phyloP scores from a whole-genome alignment of 2,329 filamentous ascomycete species.

The Rhytidhysteron rufulum region DNA sequence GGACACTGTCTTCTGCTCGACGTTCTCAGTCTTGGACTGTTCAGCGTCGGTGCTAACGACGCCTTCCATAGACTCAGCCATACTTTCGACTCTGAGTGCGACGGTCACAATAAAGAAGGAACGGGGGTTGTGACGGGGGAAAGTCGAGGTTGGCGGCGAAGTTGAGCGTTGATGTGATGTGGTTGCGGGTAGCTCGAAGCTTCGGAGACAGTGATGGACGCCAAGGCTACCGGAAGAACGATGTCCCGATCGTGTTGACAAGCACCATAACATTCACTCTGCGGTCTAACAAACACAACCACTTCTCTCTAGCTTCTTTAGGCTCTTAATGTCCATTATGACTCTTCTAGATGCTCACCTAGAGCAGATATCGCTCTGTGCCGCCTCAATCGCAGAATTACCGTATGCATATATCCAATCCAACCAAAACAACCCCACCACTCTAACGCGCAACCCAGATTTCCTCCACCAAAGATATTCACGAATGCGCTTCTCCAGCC shows the following conservation, averaged over 20 bases:
- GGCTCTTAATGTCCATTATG: constrained; percentile 25
- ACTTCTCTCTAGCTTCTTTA: not conserved
- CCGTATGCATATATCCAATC: constrained; percentile 28
- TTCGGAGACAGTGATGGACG: constrained; percentile 16
- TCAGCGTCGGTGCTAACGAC: constrained; percentile 38
- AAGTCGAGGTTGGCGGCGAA: constrained; percentile 2
- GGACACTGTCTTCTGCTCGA: constrained; percentile 36
- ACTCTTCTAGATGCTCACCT: constrained; percentile 46
- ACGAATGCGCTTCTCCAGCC: constrained; percentile 85
- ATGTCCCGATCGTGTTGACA: constrained; percentile 2
- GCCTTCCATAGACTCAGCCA: constrained; percentile 51
- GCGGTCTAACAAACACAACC: not conserved
- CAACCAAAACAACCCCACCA: constrained; percentile 1
- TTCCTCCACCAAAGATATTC: constrained; percentile 89
- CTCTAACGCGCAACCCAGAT: constrained; percentile 52
- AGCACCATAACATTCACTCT: not conserved
- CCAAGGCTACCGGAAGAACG: constrained; percentile 4
- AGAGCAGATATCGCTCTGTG: constrained; percentile 49
- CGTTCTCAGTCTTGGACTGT: constrained; percentile 38
- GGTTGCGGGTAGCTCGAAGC: constrained; percentile 7
- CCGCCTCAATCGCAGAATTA: constrained; percentile 46
- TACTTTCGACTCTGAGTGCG: constrained; percentile 20
- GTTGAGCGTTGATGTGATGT: not conserved
- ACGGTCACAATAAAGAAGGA: constrained; percentile 8
- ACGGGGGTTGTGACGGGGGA: constrained; percentile 10